phyloP scores from a whole-genome alignment of 2,329 filamentous ascomycete species.

The Emergomyces orientalis region DNA sequence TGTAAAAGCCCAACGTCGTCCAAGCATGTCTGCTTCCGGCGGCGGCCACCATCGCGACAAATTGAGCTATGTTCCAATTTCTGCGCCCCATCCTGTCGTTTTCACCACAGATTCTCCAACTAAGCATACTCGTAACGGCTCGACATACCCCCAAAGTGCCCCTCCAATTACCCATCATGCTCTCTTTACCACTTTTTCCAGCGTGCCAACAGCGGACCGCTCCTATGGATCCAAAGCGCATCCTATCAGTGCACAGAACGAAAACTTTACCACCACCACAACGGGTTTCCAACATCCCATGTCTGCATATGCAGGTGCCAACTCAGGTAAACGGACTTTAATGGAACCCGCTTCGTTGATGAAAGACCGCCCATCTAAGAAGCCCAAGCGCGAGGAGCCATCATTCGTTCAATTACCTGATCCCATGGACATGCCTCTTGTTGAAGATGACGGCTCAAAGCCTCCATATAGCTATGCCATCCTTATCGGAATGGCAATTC shows the following conservation, averaged over 20 bases:
- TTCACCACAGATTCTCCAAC: constrained; percentile 42
- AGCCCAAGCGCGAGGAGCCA: constrained; percentile 52
- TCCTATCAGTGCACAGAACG: constrained; percentile 32
- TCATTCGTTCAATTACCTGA: constrained; percentile 50
- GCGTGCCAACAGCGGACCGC: constrained; percentile 30
- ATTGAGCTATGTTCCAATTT: constrained; percentile 55
- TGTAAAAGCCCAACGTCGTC: constrained; percentile 51
- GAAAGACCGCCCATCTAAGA: constrained; percentile 62
- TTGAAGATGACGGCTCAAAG: constrained; percentile 80
- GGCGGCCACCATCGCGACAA: constrained; percentile 42
- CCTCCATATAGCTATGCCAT: constrained; percentile 89
- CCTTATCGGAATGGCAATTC: constrained; percentile 92
- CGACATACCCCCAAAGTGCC: constrained; percentile 24
- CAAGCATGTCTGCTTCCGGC: constrained; percentile 45
- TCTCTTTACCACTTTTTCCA: constrained; percentile 44
- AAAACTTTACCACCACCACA: constrained; percentile 37
- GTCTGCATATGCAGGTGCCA: constrained; percentile 37
- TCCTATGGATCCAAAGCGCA: constrained; percentile 43
- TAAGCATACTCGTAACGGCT: constrained; percentile 32
- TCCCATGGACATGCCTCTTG: constrained; percentile 67
- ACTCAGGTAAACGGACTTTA: constrained; percentile 49
- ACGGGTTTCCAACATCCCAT: constrained; percentile 26
- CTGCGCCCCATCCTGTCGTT: constrained; percentile 34
- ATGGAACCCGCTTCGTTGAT: constrained; percentile 58
- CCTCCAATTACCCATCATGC: constrained; percentile 36